Evolutionary conservation across 2,329 filamentous ascomycete genomes (phyloP), one percentile per base, ranked within the genome.

Genomic region (Pseudocercospora musae): DNA sequence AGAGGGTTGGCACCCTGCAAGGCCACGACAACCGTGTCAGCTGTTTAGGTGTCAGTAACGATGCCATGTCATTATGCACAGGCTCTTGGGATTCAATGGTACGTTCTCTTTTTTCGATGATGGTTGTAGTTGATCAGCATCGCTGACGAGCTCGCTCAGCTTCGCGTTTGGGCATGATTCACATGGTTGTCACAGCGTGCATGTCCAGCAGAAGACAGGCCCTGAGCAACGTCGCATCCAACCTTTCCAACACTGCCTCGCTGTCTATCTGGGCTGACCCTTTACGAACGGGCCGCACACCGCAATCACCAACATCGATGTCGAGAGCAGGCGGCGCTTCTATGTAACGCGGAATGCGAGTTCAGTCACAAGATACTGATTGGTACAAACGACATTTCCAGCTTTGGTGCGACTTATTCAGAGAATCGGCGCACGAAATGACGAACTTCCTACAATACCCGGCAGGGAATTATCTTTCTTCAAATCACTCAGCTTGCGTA

Each of bases 81-180:
- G 95, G 95, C 78, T 99, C 95, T 71, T 99, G 95, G 95, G 95
- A 99, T 82, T 97, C 95, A 74, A 85, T 96, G 84, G 95, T 98
- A 86, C 82, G 92, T 85, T 60, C 33, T 29, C 2, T 18, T 10
- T 20, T 29, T n/a, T 21, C 15, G 18, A 11, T 52, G 7, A 42
- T 42, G 21, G 20, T 60, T 9, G 20, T n/a, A n/a, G n/a, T 13
- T 29, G 15, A 23, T 27, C 48, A 27, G 13, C 27, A 20, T 46
- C 10, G 64, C 69, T 73, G 66, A 73, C 60, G 37, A 59, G 56
- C 23, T 25, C 40, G 20, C 50, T 49, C 70, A 83, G 81, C 76
- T 83, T 63, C 80, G 81, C 63, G 81, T 83, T 72, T 83, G 81
- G 81, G 81, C 81, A 77, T 82, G 70, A 74, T 68, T 60, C 58